Percentiles rank a stretch among this genome's conserved stretches.
Evolutionary conservation across 1,284 basidiomycete genomes (phyloP).

Genomic region (Ceratobasidium sp.): DNA sequence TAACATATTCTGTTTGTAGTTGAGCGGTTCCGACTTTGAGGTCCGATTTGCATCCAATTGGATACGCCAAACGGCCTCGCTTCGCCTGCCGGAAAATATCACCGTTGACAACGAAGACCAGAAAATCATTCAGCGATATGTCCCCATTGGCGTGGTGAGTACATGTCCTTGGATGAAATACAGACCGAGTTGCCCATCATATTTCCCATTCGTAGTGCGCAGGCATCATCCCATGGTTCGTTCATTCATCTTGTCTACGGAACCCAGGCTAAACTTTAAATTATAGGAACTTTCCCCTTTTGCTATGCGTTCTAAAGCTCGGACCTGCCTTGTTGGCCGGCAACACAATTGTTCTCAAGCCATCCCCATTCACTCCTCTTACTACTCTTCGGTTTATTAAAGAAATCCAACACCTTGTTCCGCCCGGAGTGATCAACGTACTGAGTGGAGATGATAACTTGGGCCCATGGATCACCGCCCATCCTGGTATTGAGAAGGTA

Average conservation of each 20-base stretch:
- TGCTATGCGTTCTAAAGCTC: conserved; percentile 75
- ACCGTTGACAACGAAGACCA: not conserved
- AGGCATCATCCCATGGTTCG: conserved; percentile 37
- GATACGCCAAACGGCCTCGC: not conserved
- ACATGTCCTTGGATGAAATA: not conserved
- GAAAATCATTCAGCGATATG: conserved; percentile 6
- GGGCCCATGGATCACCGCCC: conserved; percentile 84
- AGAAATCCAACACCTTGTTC: conserved; percentile 74
- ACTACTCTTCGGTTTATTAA: conserved; percentile 76
- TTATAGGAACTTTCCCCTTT: conserved; percentile 22
- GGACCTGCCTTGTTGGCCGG: conserved; percentile 90
- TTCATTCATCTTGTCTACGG: not conserved
- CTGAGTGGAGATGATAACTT: conserved; percentile 86
- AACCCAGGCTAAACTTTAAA: not conserved
- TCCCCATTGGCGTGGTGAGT: conserved; percentile 29
- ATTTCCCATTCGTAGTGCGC: conserved; percentile 10
- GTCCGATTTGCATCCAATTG: not conserved
- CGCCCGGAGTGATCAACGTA: conserved; percentile 93
- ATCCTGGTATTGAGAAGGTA: conserved; percentile 83
- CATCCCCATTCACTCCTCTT: conserved; percentile 92
- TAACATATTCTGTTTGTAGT: not conserved
- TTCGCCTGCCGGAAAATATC: conserved; percentile 7
- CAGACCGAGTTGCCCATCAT: not conserved
- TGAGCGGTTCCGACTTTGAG: conserved; percentile 5
- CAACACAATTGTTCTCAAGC: conserved; percentile 92